A percentile compares a stretch with the other conserved stretches of the same genome.
Conservation (phyloP, 257 asterid species). For the Nicotiana undulata region DNA sequence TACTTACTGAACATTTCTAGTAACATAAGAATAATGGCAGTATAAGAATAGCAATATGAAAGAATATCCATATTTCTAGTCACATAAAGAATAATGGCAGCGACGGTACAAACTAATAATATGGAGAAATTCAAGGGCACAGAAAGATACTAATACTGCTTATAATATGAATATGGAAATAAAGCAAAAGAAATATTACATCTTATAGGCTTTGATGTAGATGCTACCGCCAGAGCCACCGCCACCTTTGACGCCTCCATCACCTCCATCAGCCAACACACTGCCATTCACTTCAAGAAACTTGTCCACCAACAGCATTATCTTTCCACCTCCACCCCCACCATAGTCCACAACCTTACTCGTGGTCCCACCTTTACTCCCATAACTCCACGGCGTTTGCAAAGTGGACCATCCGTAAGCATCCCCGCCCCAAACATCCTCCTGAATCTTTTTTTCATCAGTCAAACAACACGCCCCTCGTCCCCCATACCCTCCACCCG, state of each 20-base stretch:
- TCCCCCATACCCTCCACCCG: slow-evolving; percentile 98
- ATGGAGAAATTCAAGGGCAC: background rate
- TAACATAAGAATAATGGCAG: background rate
- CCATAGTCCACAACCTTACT: slow-evolving; percentile 77
- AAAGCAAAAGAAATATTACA: slow-evolving; percentile 37
- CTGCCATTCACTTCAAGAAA: slow-evolving; percentile 82
- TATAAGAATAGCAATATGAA: background rate
- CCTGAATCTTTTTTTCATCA: slow-evolving; percentile 64
- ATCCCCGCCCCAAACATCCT: slow-evolving; percentile 99
- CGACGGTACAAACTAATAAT: background rate
- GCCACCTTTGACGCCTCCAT: slow-evolving; percentile 83
- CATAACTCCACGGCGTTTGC: slow-evolving; percentile 73
- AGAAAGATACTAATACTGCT: background rate
- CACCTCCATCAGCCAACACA: slow-evolving; percentile 87
- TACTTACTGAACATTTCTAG: background rate
- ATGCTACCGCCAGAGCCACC: slow-evolving; percentile 99
- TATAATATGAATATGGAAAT: slow-evolving; percentile 1
- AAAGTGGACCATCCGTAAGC: slow-evolving; percentile 77
- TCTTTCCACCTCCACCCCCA: slow-evolving; percentile 99
- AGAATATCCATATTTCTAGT: background rate
- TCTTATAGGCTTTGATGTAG: slow-evolving; percentile 64
- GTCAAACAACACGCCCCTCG: slow-evolving; percentile 85
- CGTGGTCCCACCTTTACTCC: slow-evolving; percentile 90
- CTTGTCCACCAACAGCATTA: slow-evolving; percentile 34
- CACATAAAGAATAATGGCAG: background rate